phyloP scores from a whole-genome alignment of 2,329 filamentous ascomycete genomes.

The Epicoccum nigrum region DNA sequence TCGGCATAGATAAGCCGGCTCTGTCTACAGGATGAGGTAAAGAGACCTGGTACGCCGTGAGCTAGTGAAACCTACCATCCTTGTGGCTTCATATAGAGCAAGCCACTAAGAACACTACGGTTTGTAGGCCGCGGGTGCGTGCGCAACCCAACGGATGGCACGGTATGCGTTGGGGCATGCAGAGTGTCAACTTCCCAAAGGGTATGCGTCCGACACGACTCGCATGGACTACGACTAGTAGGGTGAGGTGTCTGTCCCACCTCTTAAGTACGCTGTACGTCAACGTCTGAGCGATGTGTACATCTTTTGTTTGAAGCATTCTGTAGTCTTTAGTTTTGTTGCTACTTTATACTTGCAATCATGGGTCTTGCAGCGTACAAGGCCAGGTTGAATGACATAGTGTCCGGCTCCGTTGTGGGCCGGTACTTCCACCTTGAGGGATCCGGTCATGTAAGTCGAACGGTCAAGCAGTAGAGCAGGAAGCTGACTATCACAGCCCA shows the following conservation, averaged over 20 bases:
- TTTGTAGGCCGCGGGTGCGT: constrained; percentile 13
- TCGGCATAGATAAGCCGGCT: constrained; percentile 11
- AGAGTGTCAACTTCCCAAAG: constrained; percentile 16
- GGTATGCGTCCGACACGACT: constrained; percentile 17
- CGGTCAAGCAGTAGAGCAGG: not conserved
- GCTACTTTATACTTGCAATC: constrained; percentile 7
- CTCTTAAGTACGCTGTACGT: constrained; percentile 17
- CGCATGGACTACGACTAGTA: constrained; percentile 13
- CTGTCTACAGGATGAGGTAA: constrained; percentile 15
- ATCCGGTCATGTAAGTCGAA: constrained; percentile 74
- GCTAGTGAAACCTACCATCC: constrained; percentile 18
- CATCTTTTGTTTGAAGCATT: constrained; percentile 10
- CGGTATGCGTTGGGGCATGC: constrained; percentile 9
- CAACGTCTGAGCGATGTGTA: constrained; percentile 8
- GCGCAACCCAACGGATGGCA: constrained; percentile 1
- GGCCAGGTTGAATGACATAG: constrained; percentile 37
- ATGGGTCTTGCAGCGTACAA: constrained; percentile 17
- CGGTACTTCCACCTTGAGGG: constrained; percentile 75
- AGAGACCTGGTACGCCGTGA: constrained; percentile 11
- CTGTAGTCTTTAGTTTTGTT: not conserved
- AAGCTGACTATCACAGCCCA: constrained; percentile 56
- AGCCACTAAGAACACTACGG: constrained; percentile 15
- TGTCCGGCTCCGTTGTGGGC: constrained; percentile 44
- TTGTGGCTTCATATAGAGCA: constrained; percentile 13
- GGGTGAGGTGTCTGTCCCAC: constrained; percentile 13